Evolutionary conservation across 306 rosid species (phyloP), one percentile per base, ranked within the genome.

Genomic region (Adenanthera pavonina): DNA sequence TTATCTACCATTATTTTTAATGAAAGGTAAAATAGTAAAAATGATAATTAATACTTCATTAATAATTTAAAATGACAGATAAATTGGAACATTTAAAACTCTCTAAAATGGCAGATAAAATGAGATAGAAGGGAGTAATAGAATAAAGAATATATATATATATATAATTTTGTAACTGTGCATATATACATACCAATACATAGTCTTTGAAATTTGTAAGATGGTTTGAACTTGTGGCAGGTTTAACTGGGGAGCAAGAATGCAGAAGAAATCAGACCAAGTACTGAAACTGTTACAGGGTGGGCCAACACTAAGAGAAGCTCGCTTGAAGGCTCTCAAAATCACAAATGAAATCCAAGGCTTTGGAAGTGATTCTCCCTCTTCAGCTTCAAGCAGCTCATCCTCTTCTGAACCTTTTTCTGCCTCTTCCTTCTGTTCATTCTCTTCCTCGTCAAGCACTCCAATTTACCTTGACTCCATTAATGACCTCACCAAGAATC

Each of bases 321-420:
- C 92, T 40, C 98, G 96, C 53, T 75, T 87, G 52, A 91, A 80
- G 80, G 97, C 98, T 74, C 87, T 94, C 3, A 90, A 82, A 85
- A 76, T 91, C 82, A 90, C 94, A 35, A 91, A 78, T 53, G 97
- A 91, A 92, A 94, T 94, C 75, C 88, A 87, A 78, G 98, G 97
- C 2, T 92, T 91, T 83, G 95, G 95, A 66, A 82, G 86, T 76
- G 72, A 41, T 52, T 78, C 88, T 47, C 76, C 91, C 19, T 79
- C 83, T 11, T 53, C 69, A 6, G 16, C 88, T 4, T 49, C 92
- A 13, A 81, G 91, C 20, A 61, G 72, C 11, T 66, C 84, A 25
- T 68, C 78, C 3, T 62, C 78, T 59, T 84, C 85, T 17, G 86
- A 81, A 30, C 49, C 85, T 15, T 87, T 89, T 13, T 70, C 84